Evolutionary conservation across 306 rosid species (phyloP), one percentile per base, ranked within the genome.

Genomic region (Cajanus cajan): DNA sequence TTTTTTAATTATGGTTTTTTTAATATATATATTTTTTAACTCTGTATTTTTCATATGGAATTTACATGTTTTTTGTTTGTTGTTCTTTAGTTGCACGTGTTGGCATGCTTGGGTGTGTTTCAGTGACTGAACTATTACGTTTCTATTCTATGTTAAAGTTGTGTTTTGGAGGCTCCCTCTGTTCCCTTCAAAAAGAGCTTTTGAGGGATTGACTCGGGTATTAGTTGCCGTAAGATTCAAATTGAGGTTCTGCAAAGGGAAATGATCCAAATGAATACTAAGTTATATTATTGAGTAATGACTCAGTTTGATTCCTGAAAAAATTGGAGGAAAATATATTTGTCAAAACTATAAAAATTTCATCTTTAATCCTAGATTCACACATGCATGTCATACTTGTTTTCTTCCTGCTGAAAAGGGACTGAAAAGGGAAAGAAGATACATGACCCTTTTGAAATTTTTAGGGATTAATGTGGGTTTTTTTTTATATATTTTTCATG

Each of bases 91-190:
- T 76, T 76, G 54, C 64, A 8, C 74, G 12, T 52, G 62, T 73
- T 78, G 57, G 48, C 63, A 25, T 83, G 61, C 2, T 64, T 83
- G 69, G 31, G 51, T 19, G 50, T 64, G 52, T 19, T 1, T 76
- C 36, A 41, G 25, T 43, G 57, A 41, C 28, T 81, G 37, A 61
- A 16, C n/a, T 14, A 28, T 36, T 66, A 12, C 9, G 25, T n/a
- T 47, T 82, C 16, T 54, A 36, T 71, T 63, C 24, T 63, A 21
- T 48, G 68, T 59, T 7, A 28, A 69, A 68, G 6, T 8, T 51
- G 28, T 16, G 51, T 18, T 39, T 18, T 34, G 47, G 71, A 33
- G 48, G 14, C 4, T 54, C 0, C 31, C 7, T 10, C 14, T 0
- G 1, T 65, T 81, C 39, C 54, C 73, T 6, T 25, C 4, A 13